Conservation (phyloP, 2,329 filamentous ascomycete genomes). For the Trichoderma sp. region DNA sequence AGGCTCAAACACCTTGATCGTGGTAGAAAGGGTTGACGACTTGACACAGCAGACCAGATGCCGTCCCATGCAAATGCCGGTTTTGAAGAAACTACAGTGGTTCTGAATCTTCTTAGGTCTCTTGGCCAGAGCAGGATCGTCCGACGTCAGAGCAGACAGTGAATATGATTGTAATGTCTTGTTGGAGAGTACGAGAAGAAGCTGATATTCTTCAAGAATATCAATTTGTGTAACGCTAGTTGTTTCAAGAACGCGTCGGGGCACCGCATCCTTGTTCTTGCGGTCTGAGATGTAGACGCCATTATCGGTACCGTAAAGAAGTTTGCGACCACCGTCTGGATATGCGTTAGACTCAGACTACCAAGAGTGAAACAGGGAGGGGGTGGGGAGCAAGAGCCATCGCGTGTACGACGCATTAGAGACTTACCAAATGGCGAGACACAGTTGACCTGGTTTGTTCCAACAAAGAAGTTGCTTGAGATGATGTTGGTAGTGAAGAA, state of each 20-base stretch:
- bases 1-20: conserved; percentile 98
- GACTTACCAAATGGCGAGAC: conserved; percentile 82
- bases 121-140: conserved; percentile 77
- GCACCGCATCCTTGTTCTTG: conserved; percentile 78
- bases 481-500: conserved; percentile 77
- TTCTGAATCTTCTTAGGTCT: conserved; percentile 94
- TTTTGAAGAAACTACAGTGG: conserved; percentile 98
- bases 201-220: conserved; percentile 89
- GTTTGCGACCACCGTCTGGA: conserved; percentile 85
- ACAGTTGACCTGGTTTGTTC: conserved; percentile 84
- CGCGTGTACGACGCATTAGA: neutral
- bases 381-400: neutral
- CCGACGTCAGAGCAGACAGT: conserved; percentile 79
- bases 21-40: conserved; percentile 86
- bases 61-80: conserved; percentile 88
- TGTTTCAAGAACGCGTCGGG: conserved; percentile 80
- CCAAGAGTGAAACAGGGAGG: neutral
- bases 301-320: conserved; percentile 91
- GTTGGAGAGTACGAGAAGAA: conserved; percentile 87
- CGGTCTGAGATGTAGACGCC: conserved; percentile 92
- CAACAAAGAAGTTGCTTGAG: conserved; percentile 59
- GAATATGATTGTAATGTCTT: conserved; percentile 91
- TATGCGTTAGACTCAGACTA: neutral
- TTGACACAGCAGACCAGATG: conserved; percentile 97
- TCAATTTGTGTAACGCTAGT: conserved; percentile 92